These are phyloP conservation scores for Rossbeevera mucosa DNA, from an alignment of 768 basidiomycete species.

Conservation along the genomic window DNA sequence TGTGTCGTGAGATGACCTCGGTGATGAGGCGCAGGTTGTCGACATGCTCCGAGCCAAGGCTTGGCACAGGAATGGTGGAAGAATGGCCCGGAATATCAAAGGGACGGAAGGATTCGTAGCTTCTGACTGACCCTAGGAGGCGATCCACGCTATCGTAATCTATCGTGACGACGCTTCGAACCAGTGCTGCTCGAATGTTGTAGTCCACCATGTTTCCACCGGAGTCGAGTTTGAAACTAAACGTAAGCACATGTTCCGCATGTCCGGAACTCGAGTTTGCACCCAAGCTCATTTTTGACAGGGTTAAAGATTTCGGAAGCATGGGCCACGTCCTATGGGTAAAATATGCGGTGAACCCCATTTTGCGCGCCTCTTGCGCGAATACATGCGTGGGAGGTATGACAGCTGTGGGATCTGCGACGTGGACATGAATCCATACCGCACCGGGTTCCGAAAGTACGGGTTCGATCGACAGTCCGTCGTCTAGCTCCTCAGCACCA, in stretches of 20 bases:
- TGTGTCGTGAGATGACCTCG: constrained; percentile 23
- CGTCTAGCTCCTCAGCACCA: constrained; percentile 83
- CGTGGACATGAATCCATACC: constrained; percentile 84
- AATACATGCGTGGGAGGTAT: constrained; percentile 68
- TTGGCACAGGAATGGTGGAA: neutral
- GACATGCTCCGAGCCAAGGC: constrained; percentile 16
- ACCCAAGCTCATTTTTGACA: constrained; percentile 49
- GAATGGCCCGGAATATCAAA: constrained; percentile 13
- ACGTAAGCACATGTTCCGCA: constrained; percentile 64
- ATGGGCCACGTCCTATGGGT: constrained; percentile 62
- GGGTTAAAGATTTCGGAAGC: constrained; percentile 58
- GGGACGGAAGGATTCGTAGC: constrained; percentile 15
- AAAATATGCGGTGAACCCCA: constrained; percentile 58
- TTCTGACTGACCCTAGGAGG: constrained; percentile 33
- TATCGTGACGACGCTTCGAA: constrained; percentile 61
- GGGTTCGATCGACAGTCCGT: constrained; percentile 83
- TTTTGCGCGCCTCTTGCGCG: constrained; percentile 50
- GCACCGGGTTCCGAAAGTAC: constrained; percentile 53
- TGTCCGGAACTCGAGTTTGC: constrained; percentile 25
- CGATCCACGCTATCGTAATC: constrained; percentile 68
- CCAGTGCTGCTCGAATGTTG: constrained; percentile 63
- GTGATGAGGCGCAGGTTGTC: constrained; percentile 32
- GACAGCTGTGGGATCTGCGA: constrained; percentile 86
- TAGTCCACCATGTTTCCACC: constrained; percentile 66
- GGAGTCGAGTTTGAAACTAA: constrained; percentile 66